Conservation (phyloP, 352 stramenopile genomes). For the Pythium grandisporangium region DNA sequence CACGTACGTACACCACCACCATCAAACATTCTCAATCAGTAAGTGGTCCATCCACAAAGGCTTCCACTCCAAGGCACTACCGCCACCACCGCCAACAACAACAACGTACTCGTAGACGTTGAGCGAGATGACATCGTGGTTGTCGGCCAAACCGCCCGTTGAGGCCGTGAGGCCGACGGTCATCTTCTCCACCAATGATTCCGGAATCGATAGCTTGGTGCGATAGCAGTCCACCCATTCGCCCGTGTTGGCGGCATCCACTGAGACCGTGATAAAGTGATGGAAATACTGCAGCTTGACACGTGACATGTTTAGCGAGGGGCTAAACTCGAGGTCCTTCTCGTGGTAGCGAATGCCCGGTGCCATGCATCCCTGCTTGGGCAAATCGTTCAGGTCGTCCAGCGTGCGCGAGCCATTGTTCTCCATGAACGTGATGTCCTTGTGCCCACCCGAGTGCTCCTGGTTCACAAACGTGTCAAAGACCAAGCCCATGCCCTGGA, state of each 20-base stretch:
- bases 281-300: conserved; percentile 75
- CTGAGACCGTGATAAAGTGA: conserved; percentile 54
- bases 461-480: conserved; percentile 84
- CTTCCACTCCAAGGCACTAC: too few relatives aligned
- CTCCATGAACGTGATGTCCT: conserved; percentile 76
- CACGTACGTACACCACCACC: not conserved
- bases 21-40: too few relatives aligned
- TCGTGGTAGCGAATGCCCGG: conserved; percentile 75
- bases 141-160: conserved; percentile 74
- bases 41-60: too few relatives aligned
- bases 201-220: conserved; percentile 31
- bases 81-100: not conserved
- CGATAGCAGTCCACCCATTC: conserved; percentile 64
- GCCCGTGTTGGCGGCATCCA: conserved; percentile 64
- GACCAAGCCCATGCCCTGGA: conserved; percentile 64
- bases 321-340: conserved; percentile 65
- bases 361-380: conserved; percentile 69
- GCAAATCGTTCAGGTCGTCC: conserved; percentile 64
- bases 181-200: conserved; percentile 53
- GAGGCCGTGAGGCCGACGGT: conserved; percentile 71
- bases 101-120: conserved; percentile 68
- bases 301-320: conserved; percentile 73
- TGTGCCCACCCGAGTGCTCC: conserved; percentile 69
- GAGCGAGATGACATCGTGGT: conserved; percentile 71
- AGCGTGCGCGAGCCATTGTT: conserved; percentile 72